Conservation (phyloP, 441 rosid species). For the Lagerstroemia fauriei region DNA sequence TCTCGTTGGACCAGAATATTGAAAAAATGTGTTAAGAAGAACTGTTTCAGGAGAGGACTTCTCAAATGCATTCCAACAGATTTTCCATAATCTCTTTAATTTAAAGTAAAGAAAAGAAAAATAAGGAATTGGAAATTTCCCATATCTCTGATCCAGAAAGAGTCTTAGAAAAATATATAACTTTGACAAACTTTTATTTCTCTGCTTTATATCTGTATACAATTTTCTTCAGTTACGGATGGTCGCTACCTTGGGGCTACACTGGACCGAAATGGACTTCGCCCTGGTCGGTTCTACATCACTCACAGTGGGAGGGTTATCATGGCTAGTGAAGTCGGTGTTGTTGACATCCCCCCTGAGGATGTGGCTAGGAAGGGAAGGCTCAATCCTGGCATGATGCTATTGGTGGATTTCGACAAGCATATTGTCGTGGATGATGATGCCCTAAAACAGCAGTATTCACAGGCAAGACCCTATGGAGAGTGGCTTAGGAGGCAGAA, state of each 20-base stretch:
- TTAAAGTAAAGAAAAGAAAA: not conserved
- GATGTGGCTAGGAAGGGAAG: conserved; percentile 97
- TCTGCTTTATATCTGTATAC: conserved; percentile 13
- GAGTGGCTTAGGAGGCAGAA: conserved; percentile 93
- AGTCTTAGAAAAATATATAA: not conserved
- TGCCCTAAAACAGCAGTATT: conserved; percentile 93
- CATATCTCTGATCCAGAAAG: not conserved
- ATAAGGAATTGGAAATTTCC: not conserved
- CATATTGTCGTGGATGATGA: conserved; percentile 94
- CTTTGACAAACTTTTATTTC: not conserved
- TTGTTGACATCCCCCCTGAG: conserved; percentile 89
- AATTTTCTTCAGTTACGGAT: conserved; percentile 78
- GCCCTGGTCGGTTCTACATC: conserved; percentile 94
- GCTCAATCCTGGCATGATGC: conserved; percentile 99
- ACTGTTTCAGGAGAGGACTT: not conserved
- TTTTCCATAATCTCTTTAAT: not conserved
- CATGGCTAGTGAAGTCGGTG: conserved; percentile 99
- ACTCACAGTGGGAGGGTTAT: conserved; percentile 89
- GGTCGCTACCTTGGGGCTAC: conserved; percentile 99
- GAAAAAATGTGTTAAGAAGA: too few species aligned
- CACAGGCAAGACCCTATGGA: conserved; percentile 85
- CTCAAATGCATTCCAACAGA: not conserved
- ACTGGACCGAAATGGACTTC: conserved; percentile 95
- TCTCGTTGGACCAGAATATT: too few species aligned
- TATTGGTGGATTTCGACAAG: conserved; percentile 94